These are phyloP conservation scores for Claviceps purpurea DNA, from an alignment of 2,329 filamentous ascomycete genomes.

Conservation along the genomic window DNA sequence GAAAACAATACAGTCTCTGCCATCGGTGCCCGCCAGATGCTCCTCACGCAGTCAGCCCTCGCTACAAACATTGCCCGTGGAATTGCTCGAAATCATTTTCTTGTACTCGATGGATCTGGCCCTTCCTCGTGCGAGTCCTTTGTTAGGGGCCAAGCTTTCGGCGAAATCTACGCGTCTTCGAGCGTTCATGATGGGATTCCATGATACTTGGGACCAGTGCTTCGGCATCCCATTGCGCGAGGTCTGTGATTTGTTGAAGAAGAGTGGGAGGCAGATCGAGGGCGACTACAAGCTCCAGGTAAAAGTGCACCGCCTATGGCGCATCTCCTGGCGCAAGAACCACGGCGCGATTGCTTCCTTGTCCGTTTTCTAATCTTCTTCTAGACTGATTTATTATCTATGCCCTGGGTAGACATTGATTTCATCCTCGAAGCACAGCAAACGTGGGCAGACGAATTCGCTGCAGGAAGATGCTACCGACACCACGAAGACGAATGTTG, in stretches of 20 bases:
- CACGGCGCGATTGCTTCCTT: background rate
- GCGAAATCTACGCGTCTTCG: constrained; percentile 22
- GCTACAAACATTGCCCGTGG: constrained; percentile 7
- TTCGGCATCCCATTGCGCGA: constrained; percentile 14
- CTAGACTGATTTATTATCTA: constrained; percentile 30
- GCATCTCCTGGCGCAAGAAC: background rate
- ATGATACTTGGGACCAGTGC: constrained; percentile 24
- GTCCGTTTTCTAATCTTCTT: background rate
- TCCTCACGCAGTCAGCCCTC: constrained; percentile 10
- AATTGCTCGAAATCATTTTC: constrained; percentile 36
- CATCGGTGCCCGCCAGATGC: constrained; percentile 17
- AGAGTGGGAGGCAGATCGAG: constrained; percentile 9
- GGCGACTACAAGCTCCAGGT: constrained; percentile 33
- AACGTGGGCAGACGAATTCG: constrained; percentile 29
- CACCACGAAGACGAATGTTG: constrained; percentile 9
- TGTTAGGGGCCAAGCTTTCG: constrained; percentile 35
- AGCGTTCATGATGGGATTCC: constrained; percentile 23
- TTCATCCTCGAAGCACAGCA: constrained; percentile 35
- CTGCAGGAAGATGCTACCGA: constrained; percentile 19
- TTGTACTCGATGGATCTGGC: constrained; percentile 30
- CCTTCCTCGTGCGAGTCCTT: no score
- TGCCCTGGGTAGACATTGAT: constrained; percentile 30
- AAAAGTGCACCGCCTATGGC: constrained; percentile 7
- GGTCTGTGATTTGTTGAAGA: background rate
- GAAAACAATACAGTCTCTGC: constrained; percentile 17